phyloP scores from a whole-genome alignment of 2,329 filamentous ascomycete species.

The Xylaria sp. region DNA sequence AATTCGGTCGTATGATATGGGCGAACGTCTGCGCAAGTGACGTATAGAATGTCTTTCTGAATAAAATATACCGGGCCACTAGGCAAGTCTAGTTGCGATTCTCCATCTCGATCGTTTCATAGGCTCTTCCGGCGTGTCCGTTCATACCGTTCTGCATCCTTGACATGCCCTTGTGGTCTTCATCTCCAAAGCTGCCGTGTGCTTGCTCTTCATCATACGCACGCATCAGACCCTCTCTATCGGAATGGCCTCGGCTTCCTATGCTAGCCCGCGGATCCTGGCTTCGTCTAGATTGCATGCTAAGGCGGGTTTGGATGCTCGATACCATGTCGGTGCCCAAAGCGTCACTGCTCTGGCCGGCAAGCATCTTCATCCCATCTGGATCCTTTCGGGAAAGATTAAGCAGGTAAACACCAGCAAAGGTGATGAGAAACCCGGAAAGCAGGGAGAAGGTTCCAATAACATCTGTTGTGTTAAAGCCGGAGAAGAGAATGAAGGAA shows the following conservation, averaged over 20 bases:
- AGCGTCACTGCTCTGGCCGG: slow-evolving; percentile 71
- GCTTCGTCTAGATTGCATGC: slow-evolving; percentile 88
- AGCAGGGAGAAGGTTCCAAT: slow-evolving; percentile 93
- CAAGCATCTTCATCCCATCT: slow-evolving; percentile 72
- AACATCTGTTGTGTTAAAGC: slow-evolving; percentile 92
- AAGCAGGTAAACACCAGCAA: slow-evolving; percentile 91
- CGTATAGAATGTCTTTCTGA: neutral
- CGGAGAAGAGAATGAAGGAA: slow-evolving; percentile 93
- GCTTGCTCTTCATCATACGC: slow-evolving; percentile 84
- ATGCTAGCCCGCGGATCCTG: slow-evolving; percentile 68
- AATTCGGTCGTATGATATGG: slow-evolving; percentile 35
- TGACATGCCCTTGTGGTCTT: slow-evolving; percentile 65
- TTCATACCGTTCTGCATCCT: slow-evolving; percentile 48
- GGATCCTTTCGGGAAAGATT: slow-evolving; percentile 95
- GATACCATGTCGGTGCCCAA: slow-evolving; percentile 92
- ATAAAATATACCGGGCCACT: slow-evolving; percentile 18
- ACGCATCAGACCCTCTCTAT: slow-evolving; percentile 83
- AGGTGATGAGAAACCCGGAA: slow-evolving; percentile 92
- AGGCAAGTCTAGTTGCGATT: slow-evolving; percentile 47
- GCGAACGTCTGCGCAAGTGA: slow-evolving; percentile 10
- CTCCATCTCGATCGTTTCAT: slow-evolving; percentile 58
- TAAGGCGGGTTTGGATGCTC: slow-evolving; percentile 85
- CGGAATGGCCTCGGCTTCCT: slow-evolving; percentile 66
- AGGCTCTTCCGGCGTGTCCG: slow-evolving; percentile 47
- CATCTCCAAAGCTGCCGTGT: slow-evolving; percentile 74